These are phyloP conservation scores for Colletotrichum camelliae DNA, from an alignment of 2,329 filamentous ascomycete genomes.

Conservation along the genomic window DNA sequence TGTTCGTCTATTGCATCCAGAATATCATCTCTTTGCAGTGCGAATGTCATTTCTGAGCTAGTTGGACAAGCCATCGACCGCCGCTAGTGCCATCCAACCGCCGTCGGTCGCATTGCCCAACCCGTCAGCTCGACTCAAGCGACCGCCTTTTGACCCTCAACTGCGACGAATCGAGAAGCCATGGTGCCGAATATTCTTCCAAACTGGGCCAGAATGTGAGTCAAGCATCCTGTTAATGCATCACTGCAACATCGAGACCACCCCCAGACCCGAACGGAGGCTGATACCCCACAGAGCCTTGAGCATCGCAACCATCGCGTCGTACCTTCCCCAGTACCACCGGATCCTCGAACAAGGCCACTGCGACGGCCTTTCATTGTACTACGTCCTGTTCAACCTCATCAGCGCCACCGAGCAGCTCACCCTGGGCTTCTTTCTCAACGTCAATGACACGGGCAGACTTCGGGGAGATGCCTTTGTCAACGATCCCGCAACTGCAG, in stretches of 20 bases:
- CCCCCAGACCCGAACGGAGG: fast-evolving
- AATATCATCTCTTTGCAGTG: too few relatives aligned
- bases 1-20: not conserved
- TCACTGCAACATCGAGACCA: not conserved
- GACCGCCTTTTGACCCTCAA: not conserved
- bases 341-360: not conserved
- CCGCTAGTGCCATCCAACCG: not conserved
- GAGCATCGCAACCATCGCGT: not conserved
- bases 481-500: not conserved
- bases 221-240: not conserved
- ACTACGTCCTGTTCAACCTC: not conserved
- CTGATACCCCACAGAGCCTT: not conserved
- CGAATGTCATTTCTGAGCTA: not conserved
- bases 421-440: not conserved
- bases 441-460: not conserved
- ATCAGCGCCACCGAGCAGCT: conserved; percentile 2
- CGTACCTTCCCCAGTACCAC: conserved; percentile 4
- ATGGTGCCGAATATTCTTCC: conserved; percentile 2
- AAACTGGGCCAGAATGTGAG: not conserved
- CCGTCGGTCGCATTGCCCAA: not conserved
- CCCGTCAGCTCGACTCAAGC: not conserved
- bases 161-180: not conserved
- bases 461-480: not conserved
- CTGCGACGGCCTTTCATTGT: not conserved
- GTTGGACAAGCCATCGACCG: not conserved